These are phyloP conservation scores for Suillus decipiens DNA, from an alignment of 768 basidiomycete species.

Conservation along the genomic window DNA sequence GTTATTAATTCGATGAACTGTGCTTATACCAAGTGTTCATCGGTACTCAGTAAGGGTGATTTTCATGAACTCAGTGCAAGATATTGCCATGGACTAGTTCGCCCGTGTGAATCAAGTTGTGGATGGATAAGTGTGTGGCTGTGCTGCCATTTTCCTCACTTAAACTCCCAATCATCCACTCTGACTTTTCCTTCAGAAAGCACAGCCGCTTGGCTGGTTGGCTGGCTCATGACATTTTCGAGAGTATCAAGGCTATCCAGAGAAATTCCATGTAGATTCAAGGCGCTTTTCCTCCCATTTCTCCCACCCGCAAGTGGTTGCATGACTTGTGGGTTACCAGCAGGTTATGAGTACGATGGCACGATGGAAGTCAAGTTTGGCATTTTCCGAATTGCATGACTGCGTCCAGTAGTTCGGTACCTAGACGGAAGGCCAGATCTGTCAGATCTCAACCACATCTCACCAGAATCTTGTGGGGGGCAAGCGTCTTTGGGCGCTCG, in stretches of 20 bases:
- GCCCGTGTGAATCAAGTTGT: background rate
- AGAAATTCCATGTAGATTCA: background rate
- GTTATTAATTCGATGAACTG: background rate
- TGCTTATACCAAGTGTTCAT: conserved; percentile 2
- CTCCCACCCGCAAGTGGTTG: background rate
- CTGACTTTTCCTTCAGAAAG: conserved; percentile 3
- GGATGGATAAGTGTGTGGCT: background rate
- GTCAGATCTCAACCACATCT: conserved; percentile 2
- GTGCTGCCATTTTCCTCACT: background rate
- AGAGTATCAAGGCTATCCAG: background rate
- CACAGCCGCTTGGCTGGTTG: conserved; percentile 2
- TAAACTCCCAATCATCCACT: conserved; percentile 8
- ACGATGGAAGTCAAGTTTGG: background rate
- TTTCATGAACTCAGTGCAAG: background rate
- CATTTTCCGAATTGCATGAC: background rate
- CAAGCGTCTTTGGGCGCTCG: background rate
- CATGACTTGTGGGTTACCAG: background rate
- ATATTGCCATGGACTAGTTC: background rate
- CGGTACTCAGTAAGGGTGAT: background rate
- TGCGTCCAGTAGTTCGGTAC: background rate
- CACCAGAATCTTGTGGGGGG: background rate
- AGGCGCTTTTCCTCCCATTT: background rate
- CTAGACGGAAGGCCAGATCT: background rate
- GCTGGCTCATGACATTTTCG: background rate
- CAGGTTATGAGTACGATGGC: background rate